Base-by-base conservation (phyloP, 306 rosid species). In the Fragaria nilgerrensis region DNA sequence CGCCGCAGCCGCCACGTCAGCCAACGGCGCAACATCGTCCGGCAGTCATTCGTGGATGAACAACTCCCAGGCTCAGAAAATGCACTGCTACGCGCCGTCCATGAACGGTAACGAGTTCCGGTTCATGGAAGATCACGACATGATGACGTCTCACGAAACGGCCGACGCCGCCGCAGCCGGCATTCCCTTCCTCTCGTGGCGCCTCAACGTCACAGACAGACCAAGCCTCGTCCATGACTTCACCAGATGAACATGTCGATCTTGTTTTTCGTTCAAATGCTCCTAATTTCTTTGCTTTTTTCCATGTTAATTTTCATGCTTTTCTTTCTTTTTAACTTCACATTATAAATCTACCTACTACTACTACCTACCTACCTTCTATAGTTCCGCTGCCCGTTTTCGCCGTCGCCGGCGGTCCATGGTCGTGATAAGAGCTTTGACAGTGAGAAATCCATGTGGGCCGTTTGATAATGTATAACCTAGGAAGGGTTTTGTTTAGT, bases 181-280 rank as follows among this genome's bases (percentile, higher is more conserved):
- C 78, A 88, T 92, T 80, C 89, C 97, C 1, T 92, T 89, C 75
- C 96, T 92, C 27, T 89, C 99, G 1, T 96, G 99, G 99, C 86
- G 97, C 14, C 90, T 96, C 84, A 92, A 92, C 79, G 93, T 96
- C 47, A 77, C 98, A 1, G 99, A 96, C 78, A 85, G 97, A 79
- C 92, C 97, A 0, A 81, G 89, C 87, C 86, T 95, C n/a, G 93
- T 92, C 70, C 99, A 92, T 23, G 96, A 92, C 87, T 92, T 88
- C 72, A 92, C 98, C 1, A 82, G 96, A 94, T 94, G 84, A 90
- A 67, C 19, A 66, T 86, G 70, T 78, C 10, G 34, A 49, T 73
- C 80, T 10, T 2, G 14, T 85, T 78, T 78, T 74, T 73, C 68
- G 81, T 86, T 86, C 89, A 78, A 81, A 84, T 83, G 85, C 83